Conservation (phyloP, 2,329 filamentous ascomycete genomes). For the Aspergillus sp. region DNA sequence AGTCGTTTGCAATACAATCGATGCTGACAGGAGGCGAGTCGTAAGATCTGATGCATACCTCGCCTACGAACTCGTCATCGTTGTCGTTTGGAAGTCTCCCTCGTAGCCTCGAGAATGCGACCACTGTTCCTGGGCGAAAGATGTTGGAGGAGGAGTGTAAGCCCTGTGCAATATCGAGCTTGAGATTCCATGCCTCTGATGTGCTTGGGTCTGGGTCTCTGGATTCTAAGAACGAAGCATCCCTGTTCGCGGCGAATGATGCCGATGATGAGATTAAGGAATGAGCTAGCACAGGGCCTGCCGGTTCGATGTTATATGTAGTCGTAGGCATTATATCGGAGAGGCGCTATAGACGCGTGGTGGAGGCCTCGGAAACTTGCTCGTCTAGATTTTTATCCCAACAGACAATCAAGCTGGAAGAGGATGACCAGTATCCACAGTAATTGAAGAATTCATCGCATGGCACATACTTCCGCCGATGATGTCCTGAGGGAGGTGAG, state of each 20-base stretch:
- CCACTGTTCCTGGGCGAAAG: conserved; percentile 36
- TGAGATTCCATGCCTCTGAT: conserved; percentile 32
- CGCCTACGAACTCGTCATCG: conserved; percentile 33
- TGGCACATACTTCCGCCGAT: background rate
- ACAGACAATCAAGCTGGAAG: background rate
- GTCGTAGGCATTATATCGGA: conserved; percentile 25
- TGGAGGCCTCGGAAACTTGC: background rate
- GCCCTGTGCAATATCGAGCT: conserved; percentile 28
- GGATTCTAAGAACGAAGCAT: background rate
- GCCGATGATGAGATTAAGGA: conserved; percentile 27
- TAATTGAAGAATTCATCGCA: background rate
- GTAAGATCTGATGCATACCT: conserved; percentile 28
- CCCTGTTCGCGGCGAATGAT: background rate
- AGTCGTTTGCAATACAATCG: background rate
- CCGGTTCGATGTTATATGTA: conserved; percentile 36
- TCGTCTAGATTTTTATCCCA: background rate
- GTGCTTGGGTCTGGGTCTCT: background rate
- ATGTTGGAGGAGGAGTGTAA: conserved; percentile 23
- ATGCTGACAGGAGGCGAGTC: too few species aligned
- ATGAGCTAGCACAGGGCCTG: conserved; percentile 38
- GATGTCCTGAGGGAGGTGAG: background rate
- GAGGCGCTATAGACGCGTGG: background rate
- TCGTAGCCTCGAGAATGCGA: conserved; percentile 39
- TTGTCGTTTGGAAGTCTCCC: conserved; percentile 28
- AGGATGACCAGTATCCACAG: background rate